phyloP scores from a whole-genome alignment of 2,329 filamentous ascomycete genomes.

The Myriosclerotinia duriaeana region DNA sequence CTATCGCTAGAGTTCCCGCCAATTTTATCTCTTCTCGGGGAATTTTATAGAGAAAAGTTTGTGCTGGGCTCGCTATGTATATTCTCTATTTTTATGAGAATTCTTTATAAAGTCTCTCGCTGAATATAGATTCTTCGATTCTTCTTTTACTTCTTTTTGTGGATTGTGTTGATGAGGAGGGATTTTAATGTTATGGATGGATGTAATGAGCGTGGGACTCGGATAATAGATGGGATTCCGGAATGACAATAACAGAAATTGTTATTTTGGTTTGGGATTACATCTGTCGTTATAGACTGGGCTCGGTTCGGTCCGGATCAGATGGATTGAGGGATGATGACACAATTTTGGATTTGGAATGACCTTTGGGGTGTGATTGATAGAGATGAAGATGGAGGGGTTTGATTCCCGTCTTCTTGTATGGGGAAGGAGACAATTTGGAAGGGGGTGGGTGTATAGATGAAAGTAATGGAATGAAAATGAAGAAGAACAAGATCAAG shows the following conservation, averaged over 20 bases:
- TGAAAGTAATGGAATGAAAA: slow-evolving; percentile 15
- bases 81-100: slow-evolving; percentile 25
- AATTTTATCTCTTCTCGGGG: slow-evolving; percentile 26
- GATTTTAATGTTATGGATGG: slow-evolving; percentile 15
- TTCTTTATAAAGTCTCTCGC: slow-evolving; percentile 29
- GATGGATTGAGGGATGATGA: not conserved
- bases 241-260: slow-evolving; percentile 13
- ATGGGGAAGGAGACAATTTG: not conserved
- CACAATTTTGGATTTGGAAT: slow-evolving; percentile 18
- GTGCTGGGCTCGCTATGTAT: slow-evolving; percentile 38
- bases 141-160: not conserved
- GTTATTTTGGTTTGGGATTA: slow-evolving; percentile 1
- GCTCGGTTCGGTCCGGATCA: not conserved
- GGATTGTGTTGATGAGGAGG: slow-evolving; percentile 5
- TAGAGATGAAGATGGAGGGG: not conserved
- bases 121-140: slow-evolving; percentile 31
- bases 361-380: not conserved
- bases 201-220: slow-evolving; percentile 15
- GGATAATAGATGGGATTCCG: slow-evolving; percentile 9
- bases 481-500: too few relatives aligned
- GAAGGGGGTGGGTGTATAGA: not conserved
- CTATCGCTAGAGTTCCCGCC: slow-evolving; percentile 41
- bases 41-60: slow-evolving; percentile 28
- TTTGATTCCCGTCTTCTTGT: not conserved
- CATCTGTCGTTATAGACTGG: slow-evolving; percentile 16